Conservation (phyloP, 371 early-diverging fungal genomes). For the Rhizopus sp. region DNA sequence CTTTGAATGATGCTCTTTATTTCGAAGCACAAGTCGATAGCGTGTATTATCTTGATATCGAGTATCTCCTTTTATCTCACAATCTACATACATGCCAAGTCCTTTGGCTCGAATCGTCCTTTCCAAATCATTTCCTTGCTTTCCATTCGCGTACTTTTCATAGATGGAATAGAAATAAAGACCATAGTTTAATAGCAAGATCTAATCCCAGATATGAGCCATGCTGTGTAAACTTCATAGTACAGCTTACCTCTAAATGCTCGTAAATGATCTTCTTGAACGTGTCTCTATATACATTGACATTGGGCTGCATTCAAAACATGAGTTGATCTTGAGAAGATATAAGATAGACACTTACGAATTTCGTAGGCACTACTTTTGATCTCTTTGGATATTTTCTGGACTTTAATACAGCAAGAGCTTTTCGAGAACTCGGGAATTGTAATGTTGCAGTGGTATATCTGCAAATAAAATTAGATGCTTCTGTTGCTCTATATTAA, state of each 20-base stretch:
- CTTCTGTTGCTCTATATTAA: not conserved
- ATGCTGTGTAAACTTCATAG: not conserved
- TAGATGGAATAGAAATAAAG: conserved; percentile 32
- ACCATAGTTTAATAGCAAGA: conserved; percentile 37
- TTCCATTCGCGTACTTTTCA: conserved; percentile 25
- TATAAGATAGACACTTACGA: conserved; percentile 14
- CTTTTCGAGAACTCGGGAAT: conserved; percentile 23
- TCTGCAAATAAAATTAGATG: not conserved
- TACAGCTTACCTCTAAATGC: conserved; percentile 49
- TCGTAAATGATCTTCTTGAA: conserved; percentile 56
- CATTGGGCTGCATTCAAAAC: conserved; percentile 30
- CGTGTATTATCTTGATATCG: conserved; percentile 6
- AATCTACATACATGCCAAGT: conserved; percentile 34
- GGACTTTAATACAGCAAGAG: conserved; percentile 6
- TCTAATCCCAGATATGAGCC: conserved; percentile 13
- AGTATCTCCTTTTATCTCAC: conserved; percentile 19
- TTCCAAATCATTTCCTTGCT: conserved; percentile 26
- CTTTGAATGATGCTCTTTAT: conserved; percentile 55
- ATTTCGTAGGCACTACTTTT: conserved; percentile 23
- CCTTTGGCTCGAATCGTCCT: conserved; percentile 40
- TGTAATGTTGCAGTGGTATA: conserved; percentile 12
- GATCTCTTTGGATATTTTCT: conserved; percentile 29
- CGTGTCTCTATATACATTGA: conserved; percentile 46
- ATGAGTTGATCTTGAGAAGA: not conserved
- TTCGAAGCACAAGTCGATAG: conserved; percentile 30